A percentile compares a stretch with the other conserved stretches of the same genome.
Conservation (phyloP, 192 early-diverging fungal genomes). For the Borealophlyctis nickersoniae region DNA sequence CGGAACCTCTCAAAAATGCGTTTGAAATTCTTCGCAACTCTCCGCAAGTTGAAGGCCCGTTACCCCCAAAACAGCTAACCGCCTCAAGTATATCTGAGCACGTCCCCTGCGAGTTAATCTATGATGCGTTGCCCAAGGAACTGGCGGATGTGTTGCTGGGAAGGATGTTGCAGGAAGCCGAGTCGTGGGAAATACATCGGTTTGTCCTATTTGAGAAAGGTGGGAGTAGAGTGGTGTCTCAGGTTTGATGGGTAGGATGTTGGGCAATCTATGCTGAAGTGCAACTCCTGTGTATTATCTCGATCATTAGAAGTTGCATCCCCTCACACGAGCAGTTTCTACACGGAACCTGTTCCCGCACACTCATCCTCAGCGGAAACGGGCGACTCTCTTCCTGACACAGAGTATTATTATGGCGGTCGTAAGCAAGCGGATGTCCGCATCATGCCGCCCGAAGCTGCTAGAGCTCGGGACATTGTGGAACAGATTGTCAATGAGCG, state of each 20-base stretch:
- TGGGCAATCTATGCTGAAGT: too few species aligned
- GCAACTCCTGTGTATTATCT: too few species aligned
- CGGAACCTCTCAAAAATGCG: constrained; percentile 4
- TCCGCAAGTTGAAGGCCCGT: not conserved
- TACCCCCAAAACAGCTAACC: constrained; percentile 26
- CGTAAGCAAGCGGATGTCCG: constrained; percentile 13
- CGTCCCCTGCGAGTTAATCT: constrained; percentile 46
- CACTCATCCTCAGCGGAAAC: not conserved
- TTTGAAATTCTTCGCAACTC: constrained; percentile 7
- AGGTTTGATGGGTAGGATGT: too few species aligned
- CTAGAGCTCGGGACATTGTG: constrained; percentile 12
- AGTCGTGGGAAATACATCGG: constrained; percentile 17
- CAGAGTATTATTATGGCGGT: constrained; percentile 27
- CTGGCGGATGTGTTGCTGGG: constrained; percentile 25
- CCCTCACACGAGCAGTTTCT: constrained; percentile 22
- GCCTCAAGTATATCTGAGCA: constrained; percentile 23
- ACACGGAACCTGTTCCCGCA: constrained; percentile 11
- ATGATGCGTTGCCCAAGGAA: constrained; percentile 27
- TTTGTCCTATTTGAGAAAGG: constrained; percentile 31
- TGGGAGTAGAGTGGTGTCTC: not conserved
- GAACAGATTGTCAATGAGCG: constrained; percentile 22
- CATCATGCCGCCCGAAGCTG: constrained; percentile 14
- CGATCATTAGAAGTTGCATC: constrained; percentile 21
- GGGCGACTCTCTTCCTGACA: constrained; percentile 4
- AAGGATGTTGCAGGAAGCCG: constrained; percentile 32